These are phyloP conservation scores for Suillus spraguei DNA, from an alignment of 768 basidiomycete genomes.

Conservation along the genomic window DNA sequence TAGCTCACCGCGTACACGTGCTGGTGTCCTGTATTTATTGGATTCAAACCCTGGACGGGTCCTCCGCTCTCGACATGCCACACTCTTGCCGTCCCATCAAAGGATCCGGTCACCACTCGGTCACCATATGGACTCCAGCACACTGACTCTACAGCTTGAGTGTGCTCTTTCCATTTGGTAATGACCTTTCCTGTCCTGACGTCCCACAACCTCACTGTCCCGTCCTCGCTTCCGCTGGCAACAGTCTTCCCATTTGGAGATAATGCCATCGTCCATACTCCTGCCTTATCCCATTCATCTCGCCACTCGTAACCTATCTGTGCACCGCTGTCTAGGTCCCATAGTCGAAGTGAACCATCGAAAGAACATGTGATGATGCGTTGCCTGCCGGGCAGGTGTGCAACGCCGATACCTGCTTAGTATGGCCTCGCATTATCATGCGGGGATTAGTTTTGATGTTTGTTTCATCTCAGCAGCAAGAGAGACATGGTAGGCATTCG, in stretches of 20 bases:
- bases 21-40: neutral
- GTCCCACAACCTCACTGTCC: neutral
- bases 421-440: conserved; percentile 1
- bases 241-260: neutral
- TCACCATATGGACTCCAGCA: conserved; percentile 13
- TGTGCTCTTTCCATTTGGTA: neutral
- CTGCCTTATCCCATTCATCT: conserved; percentile 11
- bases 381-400: neutral
- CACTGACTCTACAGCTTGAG: neutral
- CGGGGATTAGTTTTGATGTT: accelerated
- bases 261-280: neutral
- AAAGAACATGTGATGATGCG: conserved; percentile 11
- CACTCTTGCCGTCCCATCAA: conserved; percentile 14
- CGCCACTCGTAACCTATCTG: conserved; percentile 3
- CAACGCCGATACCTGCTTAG: too few relatives aligned
- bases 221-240: neutral
- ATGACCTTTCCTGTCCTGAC: neutral
- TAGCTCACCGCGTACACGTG: neutral
- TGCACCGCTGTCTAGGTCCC: conserved; percentile 30
- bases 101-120: conserved; percentile 14
- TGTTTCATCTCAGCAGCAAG: neutral
- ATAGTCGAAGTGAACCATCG: conserved; percentile 16
- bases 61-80: neutral
- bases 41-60: neutral
- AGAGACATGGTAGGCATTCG: neutral